These are phyloP conservation scores for Tuber indicum DNA, from an alignment of 495 filamentous ascomycete genomes.

Conservation along the genomic window DNA sequence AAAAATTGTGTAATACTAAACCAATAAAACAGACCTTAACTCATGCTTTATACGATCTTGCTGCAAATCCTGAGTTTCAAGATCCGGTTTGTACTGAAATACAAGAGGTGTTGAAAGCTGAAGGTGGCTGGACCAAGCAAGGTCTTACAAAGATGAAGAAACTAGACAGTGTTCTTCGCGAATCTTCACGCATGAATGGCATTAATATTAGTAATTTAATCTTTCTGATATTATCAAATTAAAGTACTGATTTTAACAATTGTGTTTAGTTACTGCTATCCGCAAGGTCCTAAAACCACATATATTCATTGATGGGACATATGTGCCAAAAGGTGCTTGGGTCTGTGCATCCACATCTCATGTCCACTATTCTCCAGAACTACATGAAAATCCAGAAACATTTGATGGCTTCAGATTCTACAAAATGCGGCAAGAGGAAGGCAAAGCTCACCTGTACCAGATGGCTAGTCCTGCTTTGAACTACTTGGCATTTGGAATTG, in stretches of 20 bases:
- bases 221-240: no score
- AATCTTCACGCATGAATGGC: slow-evolving; percentile 13
- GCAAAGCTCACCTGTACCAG: background rate
- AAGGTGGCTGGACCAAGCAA: slow-evolving; percentile 30
- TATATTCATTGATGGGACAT: slow-evolving; percentile 46
- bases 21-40: slow-evolving; percentile 18
- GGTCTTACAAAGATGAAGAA: slow-evolving; percentile 10
- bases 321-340: slow-evolving; percentile 43
- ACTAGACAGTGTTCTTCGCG: slow-evolving; percentile 15
- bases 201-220: background rate
- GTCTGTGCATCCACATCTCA: slow-evolving; percentile 36
- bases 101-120: slow-evolving; percentile 41
- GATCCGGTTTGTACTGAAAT: slow-evolving; percentile 51
- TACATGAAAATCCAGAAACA: slow-evolving; percentile 30
- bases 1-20: background rate
- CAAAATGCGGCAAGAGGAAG: background rate
- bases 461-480: background rate
- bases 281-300: slow-evolving; percentile 45
- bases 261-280: background rate
- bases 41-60: slow-evolving; percentile 48
- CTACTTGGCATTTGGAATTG: slow-evolving; percentile 51
- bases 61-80: slow-evolving; percentile 48
- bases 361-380: slow-evolving; percentile 21
- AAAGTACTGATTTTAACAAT: background rate
- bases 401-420: slow-evolving; percentile 13